Evolutionary conservation across 2,329 filamentous ascomycete species (phyloP), one percentile per base, ranked within the genome.

Genomic region (Microthyrium microscopicum): DNA sequence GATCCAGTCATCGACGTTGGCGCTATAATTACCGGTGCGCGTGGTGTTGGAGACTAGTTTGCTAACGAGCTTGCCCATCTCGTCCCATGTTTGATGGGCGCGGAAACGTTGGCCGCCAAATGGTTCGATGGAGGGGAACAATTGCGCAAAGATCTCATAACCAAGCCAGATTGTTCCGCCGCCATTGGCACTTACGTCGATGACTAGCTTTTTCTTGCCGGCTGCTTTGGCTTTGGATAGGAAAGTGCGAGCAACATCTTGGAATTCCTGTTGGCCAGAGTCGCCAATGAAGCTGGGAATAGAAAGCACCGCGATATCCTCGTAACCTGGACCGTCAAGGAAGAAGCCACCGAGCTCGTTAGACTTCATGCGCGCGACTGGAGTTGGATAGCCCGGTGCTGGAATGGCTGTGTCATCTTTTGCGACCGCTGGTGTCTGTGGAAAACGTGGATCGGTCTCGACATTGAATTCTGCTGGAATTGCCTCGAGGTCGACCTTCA

Each of bases 161-260:
- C 67, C 71, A n/a, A 66, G 60, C 5, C 71, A 46, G 28, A 75
- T 65, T 11, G 59, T 61, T 17, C 72, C 71, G 26, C 72, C 72
- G 2, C 61, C 64, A 41, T 76, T 76, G 29, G 59, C 60, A 3
- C 60, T 61, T 5, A 75, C 50, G 41, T 75, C 70, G 20, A 77
- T 54, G 8, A 76, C 62, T 0, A 76, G 60, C 47, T 69, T 70
- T 29, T 60, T 70, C 52, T 71, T 73, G 36, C 63, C 64, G 1
- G 57, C 59, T 7, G 56, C 54, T 36, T 58, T 57, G 22, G 59
- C 59, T 11, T 50, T 48, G 7, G 54, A 46, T 29, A 64, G 52
- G 40, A 62, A 56, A 12, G 54, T 48, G 6, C 48, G 50, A 31
- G 54, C 56, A 17, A 56, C 50, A n/a, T 49, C 41, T 33, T 62